phyloP scores from a whole-genome alignment of 441 rosid species.

The Pelargonium australe region DNA sequence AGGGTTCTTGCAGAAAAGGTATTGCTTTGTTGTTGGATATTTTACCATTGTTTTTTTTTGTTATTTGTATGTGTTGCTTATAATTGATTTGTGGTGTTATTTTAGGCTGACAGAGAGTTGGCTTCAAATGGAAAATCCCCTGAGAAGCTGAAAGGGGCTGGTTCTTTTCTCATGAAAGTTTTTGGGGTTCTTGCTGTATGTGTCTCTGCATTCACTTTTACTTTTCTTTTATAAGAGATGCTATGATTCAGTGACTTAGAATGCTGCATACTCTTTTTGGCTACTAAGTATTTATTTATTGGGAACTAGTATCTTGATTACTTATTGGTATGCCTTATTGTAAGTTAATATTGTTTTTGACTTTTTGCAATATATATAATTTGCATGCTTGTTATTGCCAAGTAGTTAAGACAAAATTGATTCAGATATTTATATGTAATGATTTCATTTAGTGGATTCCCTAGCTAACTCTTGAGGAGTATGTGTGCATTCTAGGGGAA shows the following conservation, averaged over 20 bases:
- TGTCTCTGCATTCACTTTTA: slow-evolving; percentile 13
- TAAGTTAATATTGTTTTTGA: no score
- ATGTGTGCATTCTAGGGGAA: slow-evolving; percentile 55
- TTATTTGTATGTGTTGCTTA: not conserved
- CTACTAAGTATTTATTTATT: no score
- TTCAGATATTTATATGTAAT: not conserved
- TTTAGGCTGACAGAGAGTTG: slow-evolving; percentile 80
- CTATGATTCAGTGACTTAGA: not conserved
- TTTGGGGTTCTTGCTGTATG: slow-evolving; percentile 95
- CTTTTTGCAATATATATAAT: no score
- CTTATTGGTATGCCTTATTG: not conserved
- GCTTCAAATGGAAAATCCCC: slow-evolving; percentile 76
- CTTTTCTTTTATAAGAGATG: not conserved
- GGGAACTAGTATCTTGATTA: not conserved
- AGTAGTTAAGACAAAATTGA: no score
- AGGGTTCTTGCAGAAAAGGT: slow-evolving; percentile 83
- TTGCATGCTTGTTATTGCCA: no score
- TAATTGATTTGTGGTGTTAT: not conserved
- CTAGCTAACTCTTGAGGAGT: slow-evolving; percentile 10
- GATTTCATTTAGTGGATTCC: not conserved
- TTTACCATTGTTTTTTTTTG: slow-evolving; percentile 16
- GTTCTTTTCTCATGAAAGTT: slow-evolving; percentile 89
- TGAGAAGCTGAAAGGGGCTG: slow-evolving; percentile 87
- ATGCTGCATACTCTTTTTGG: no score
- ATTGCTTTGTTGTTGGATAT: slow-evolving; percentile 17